phyloP scores from a whole-genome alignment of 2,329 filamentous ascomycete species.

The Alternaria dauci region DNA sequence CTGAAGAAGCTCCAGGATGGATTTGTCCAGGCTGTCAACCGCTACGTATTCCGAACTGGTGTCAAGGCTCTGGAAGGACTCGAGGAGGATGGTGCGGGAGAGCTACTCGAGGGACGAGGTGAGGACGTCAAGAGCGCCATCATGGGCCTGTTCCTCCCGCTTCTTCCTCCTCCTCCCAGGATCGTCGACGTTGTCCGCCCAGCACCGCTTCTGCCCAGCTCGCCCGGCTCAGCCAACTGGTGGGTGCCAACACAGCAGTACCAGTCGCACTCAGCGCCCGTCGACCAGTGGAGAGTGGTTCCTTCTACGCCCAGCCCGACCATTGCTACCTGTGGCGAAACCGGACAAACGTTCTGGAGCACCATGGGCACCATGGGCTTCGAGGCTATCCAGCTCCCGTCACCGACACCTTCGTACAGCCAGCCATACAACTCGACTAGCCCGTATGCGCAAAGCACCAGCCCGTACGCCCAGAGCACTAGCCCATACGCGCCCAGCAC shows the following conservation, averaged over 20 bases:
- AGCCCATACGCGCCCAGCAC: slow-evolving; percentile 56
- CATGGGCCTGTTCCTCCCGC: slow-evolving; percentile 81
- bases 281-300: slow-evolving; percentile 90
- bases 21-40: slow-evolving; percentile 96
- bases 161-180: slow-evolving; percentile 86
- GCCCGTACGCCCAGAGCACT: slow-evolving; percentile 53
- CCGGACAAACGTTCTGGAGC: slow-evolving; percentile 78
- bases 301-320: slow-evolving; percentile 84
- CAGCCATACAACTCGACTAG: slow-evolving; percentile 62
- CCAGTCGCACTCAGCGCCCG: slow-evolving; percentile 70
- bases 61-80: slow-evolving; percentile 91
- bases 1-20: slow-evolving; percentile 97
- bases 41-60: slow-evolving; percentile 91
- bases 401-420: slow-evolving; percentile 81
- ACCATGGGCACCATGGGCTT: slow-evolving; percentile 68
- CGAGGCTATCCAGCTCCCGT: slow-evolving; percentile 75
- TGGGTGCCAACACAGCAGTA: slow-evolving; percentile 73
- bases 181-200: slow-evolving; percentile 90
- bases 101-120: slow-evolving; percentile 88
- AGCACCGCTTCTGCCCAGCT: slow-evolving; percentile 84
- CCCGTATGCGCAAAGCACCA: slow-evolving; percentile 52
- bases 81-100: slow-evolving; percentile 94
- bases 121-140: slow-evolving; percentile 92
- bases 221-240: slow-evolving; percentile 75
- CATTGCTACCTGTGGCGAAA: slow-evolving; percentile 74